Evolutionary conservation across 148 eudicot species (phyloP), one percentile per base, ranked within the genome.

Genomic region (Rhododendron ovatum): DNA sequence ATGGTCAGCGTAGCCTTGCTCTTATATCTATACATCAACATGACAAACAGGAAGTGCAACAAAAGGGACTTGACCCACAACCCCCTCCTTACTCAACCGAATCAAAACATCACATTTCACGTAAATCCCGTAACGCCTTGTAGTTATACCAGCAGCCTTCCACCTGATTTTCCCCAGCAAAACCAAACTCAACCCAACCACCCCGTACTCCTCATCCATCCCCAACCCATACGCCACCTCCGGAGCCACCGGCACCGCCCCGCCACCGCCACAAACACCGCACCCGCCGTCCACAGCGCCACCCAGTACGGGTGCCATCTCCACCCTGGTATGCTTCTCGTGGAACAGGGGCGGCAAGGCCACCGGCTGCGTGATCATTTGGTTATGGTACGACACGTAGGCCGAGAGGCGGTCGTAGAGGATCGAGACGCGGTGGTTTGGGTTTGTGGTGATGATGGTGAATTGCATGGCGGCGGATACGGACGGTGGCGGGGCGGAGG

Each of bases 101-200:
- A 95, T 85, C 81, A 95, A 82, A 15, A 96, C 73, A 85, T 96
- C 96, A 86, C 99, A 96, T 51, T 83, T 89, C 1, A 95, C 95
- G 88, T 88, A 89, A 4, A 94, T 81, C 86, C 92, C 91, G 55
- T 91, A 89, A 51, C 86, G 90, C 18, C 88, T 86, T 69, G 89
- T 94, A 89, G 37, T 91, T 45, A 93, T 86, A 59, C 88, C 89
- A 63, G 94, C 99, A 0, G 89, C 96, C 79, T 88, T 92, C 78
- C 93, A 96, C 85, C 91, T 91, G 28, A 92, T 73, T 89, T 91
- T 91, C 85, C 99, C 99, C 67, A 69, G 79, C 84, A 96, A 30
- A 79, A 93, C 94, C 90, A 95, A 86, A 75, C 94, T 91, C 91
- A 96, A 69, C 51, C 90, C 91, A 86, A 95, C 90, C 87, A 89